These are phyloP conservation scores for Neocallimastix lanati DNA, from an alignment of 192 early-diverging fungal species.

Conservation along the genomic window DNA sequence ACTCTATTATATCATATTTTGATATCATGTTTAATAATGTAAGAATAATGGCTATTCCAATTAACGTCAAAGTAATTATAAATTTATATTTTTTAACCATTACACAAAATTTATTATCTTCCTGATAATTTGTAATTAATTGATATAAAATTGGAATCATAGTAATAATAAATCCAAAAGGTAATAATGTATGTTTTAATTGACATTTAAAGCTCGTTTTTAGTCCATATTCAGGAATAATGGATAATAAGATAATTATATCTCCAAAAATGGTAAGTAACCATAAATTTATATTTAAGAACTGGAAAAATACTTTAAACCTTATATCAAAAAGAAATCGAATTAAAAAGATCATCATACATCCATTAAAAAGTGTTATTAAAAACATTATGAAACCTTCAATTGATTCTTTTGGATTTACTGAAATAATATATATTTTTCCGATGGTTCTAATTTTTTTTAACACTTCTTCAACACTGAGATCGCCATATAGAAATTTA, in stretches of 20 bases:
- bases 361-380: background rate
- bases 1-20: too few species aligned
- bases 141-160: too few species aligned
- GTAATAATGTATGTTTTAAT: background rate
- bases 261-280: background rate
- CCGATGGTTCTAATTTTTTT: background rate
- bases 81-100: too few species aligned
- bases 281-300: background rate
- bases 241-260: background rate
- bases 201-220: background rate
- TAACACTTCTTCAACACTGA: background rate
- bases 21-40: too few species aligned
- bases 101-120: too few species aligned
- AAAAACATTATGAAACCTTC: background rate
- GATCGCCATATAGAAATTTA: background rate
- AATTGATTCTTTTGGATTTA: background rate
- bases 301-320: background rate
- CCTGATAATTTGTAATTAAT: too few species aligned
- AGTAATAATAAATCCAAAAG: too few species aligned
- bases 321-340: background rate
- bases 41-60: too few species aligned
- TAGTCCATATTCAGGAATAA: background rate
- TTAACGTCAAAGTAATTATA: too few species aligned
- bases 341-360: background rate
- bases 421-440: background rate